phyloP scores from a whole-genome alignment of 768 basidiomycete genomes.

The Podaxis sp. region DNA sequence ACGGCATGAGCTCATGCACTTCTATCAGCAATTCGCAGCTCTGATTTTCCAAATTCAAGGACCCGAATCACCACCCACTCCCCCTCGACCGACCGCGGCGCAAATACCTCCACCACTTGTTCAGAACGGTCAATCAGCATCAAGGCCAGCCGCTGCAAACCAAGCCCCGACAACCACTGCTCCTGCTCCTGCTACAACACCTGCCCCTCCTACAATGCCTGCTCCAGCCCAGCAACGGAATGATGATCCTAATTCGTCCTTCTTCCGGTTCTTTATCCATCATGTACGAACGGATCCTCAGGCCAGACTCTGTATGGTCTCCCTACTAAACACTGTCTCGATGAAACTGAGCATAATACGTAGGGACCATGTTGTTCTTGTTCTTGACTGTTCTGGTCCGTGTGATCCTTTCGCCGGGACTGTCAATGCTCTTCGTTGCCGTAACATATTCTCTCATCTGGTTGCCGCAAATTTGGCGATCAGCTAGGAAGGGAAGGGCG shows the following conservation, averaged over 20 bases:
- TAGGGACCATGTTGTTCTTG: conserved; percentile 66
- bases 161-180: background rate
- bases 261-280: conserved; percentile 49
- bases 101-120: conserved; percentile 13
- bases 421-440: conserved; percentile 63
- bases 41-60: conserved; percentile 81
- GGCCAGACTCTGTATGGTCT: conserved; percentile 59
- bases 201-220: background rate
- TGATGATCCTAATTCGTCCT: conserved; percentile 26
- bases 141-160: background rate
- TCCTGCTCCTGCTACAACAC: background rate
- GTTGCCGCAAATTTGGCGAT: conserved; percentile 81
- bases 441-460: conserved; percentile 77
- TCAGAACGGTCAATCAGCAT: background rate
- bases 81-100: conserved; percentile 12
- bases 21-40: conserved; percentile 72
- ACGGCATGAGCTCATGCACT: background rate
- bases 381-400: conserved; percentile 72
- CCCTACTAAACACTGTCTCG: background rate
- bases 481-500: conserved; percentile 62
- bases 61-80: conserved; percentile 50
- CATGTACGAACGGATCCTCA: conserved; percentile 68
- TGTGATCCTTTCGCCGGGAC: conserved; percentile 61
- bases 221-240: conserved; percentile 18
- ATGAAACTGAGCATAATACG: conserved; percentile 3